Evolutionary conservation across 768 basidiomycete genomes (phyloP).

Genomic region (Galerina marginata): DNA sequence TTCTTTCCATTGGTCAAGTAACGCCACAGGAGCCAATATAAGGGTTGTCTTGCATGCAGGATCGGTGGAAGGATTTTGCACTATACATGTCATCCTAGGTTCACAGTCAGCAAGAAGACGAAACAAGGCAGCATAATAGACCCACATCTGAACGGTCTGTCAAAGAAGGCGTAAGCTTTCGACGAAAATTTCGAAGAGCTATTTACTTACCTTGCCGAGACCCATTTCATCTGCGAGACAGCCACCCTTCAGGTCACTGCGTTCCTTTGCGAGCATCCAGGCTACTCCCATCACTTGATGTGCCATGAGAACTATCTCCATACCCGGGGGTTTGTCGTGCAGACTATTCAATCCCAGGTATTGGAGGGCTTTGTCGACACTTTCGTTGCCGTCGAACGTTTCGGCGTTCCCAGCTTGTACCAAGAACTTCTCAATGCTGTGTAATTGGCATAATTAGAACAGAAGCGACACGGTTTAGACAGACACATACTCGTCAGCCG

Average conservation of each 20-base stretch:
- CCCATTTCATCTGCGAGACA: slow-evolving; percentile 63
- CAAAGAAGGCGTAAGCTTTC: not conserved
- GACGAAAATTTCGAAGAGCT: not conserved
- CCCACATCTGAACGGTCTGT: slow-evolving; percentile 57
- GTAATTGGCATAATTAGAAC: slow-evolving; percentile 8
- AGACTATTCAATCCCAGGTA: slow-evolving; percentile 56
- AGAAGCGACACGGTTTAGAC: not conserved
- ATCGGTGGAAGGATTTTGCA: slow-evolving; percentile 56
- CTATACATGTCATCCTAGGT: slow-evolving; percentile 62
- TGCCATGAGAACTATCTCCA: slow-evolving; percentile 67
- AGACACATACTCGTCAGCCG: slow-evolving; percentile 53
- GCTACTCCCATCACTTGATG: slow-evolving; percentile 69
- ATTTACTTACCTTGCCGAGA: slow-evolving; percentile 56
- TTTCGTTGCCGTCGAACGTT: slow-evolving; percentile 62
- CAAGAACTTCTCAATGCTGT: slow-evolving; percentile 59
- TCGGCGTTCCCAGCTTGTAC: slow-evolving; percentile 61
- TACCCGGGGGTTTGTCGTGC: slow-evolving; percentile 56
- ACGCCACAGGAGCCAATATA: slow-evolving; percentile 67
- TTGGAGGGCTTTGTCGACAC: slow-evolving; percentile 59
- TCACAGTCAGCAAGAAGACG: slow-evolving; percentile 9
- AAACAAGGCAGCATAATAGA: not conserved
- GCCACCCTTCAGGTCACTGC: slow-evolving; percentile 47
- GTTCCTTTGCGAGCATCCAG: slow-evolving; percentile 65
- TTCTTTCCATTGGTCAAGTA: slow-evolving; percentile 70
- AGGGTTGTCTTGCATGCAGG: slow-evolving; percentile 64